These are phyloP conservation scores for Rhodomyrtus psidioides DNA, from an alignment of 441 rosid species.

Conservation along the genomic window DNA sequence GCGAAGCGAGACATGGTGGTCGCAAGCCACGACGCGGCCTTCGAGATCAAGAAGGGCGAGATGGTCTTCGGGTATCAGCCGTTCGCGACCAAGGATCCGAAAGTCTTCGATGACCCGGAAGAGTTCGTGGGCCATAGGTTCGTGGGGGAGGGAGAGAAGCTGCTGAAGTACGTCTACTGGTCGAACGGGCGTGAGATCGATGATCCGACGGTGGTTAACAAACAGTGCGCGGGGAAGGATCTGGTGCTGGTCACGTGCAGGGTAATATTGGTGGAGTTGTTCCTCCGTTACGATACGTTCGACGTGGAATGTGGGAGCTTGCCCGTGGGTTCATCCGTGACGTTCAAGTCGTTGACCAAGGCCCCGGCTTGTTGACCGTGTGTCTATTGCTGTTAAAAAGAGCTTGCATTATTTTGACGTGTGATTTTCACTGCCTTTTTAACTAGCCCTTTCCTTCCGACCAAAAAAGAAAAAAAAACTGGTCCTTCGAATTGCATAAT, in stretches of 20 bases:
- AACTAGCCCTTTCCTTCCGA: too few species aligned
- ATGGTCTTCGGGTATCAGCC: conserved; percentile 47
- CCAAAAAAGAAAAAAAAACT: too few species aligned
- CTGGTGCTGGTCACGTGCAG: conserved; percentile 18
- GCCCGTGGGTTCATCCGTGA: conserved; percentile 6
- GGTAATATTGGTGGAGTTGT: conserved; percentile 21
- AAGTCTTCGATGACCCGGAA: conserved; percentile 34
- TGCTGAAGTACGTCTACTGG: conserved; percentile 30
- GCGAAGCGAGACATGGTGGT: conserved; percentile 35
- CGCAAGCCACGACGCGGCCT: conserved; percentile 44
- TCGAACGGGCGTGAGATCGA: conserved; percentile 26
- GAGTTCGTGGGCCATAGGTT: conserved; percentile 31
- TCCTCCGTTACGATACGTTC: conserved; percentile 29
- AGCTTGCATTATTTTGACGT: background rate
- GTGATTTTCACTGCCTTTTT: background rate
- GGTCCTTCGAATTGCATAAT: background rate
- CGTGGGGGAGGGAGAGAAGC: conserved; percentile 24
- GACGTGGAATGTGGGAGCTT: background rate
- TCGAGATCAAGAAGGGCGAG: conserved; percentile 38
- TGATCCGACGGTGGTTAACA: conserved; percentile 16
- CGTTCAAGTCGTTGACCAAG: conserved; percentile 22
- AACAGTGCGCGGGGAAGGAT: conserved; percentile 28
- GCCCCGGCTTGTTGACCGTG: background rate
- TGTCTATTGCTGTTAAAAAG: background rate
- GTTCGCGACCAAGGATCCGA: conserved; percentile 39